Evolutionary conservation across 495 filamentous ascomycete genomes (phyloP).

Genomic region (Glarea lozoyensis): DNA sequence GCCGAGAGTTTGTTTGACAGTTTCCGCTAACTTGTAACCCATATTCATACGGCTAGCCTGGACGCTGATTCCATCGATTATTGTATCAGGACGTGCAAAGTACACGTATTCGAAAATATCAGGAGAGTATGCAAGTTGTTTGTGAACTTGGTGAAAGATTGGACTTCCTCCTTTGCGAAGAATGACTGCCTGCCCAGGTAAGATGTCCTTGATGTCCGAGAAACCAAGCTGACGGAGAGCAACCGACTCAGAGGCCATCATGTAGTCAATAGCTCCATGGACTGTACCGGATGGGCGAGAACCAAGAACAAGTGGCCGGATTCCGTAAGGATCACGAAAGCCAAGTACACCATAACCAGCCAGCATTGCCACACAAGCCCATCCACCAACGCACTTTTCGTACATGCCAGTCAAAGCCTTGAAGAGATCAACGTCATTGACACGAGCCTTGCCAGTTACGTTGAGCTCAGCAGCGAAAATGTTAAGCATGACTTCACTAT

Average conservation of each 20-base stretch:
- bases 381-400: slow-evolving; percentile 70
- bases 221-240: slow-evolving; percentile 86
- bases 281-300: slow-evolving; percentile 53
- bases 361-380: slow-evolving; percentile 85
- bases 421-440: slow-evolving; percentile 88
- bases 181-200: slow-evolving; percentile 89
- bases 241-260: slow-evolving; percentile 96
- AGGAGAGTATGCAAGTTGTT: slow-evolving; percentile 66
- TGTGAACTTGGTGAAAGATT: slow-evolving; percentile 66
- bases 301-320: slow-evolving; percentile 81
- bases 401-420: slow-evolving; percentile 67
- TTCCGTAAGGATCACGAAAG: slow-evolving; percentile 85
- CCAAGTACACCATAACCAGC: slow-evolving; percentile 88
- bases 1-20: slow-evolving; percentile 63
- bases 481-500: slow-evolving; percentile 93
- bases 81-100: slow-evolving; percentile 79
- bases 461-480: slow-evolving; percentile 90
- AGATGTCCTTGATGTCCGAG: slow-evolving; percentile 68
- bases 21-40: slow-evolving; percentile 79
- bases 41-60: slow-evolving; percentile 85
- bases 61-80: slow-evolving; percentile 90
- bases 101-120: slow-evolving; percentile 93
- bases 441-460: slow-evolving; percentile 91
- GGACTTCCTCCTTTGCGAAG: slow-evolving; percentile 77
- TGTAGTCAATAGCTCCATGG: slow-evolving; percentile 75